A percentile compares a stretch with the other conserved stretches of the same genome.
phyloP scores from a whole-genome alignment of 148 eudicot species.

The Rhododendron mucronatum region DNA sequence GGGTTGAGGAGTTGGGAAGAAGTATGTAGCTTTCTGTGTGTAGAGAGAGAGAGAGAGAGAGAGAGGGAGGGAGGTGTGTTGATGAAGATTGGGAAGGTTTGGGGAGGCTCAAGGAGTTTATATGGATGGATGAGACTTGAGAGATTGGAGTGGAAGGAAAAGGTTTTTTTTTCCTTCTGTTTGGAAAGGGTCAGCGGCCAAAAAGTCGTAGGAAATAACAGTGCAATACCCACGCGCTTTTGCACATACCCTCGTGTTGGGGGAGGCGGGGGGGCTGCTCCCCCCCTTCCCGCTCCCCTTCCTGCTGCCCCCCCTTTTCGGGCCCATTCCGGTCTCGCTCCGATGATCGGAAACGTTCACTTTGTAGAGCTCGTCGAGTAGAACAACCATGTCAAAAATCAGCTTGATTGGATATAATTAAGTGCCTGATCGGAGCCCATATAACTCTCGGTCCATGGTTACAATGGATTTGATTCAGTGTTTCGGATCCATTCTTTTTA shows the following conservation, averaged over 20 bases:
- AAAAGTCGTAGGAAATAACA: background rate
- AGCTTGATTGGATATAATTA: too few relatives aligned
- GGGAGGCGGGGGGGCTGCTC: too few relatives aligned
- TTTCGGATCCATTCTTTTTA: too few relatives aligned
- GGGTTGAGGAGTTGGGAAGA: background rate
- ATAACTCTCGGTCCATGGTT: too few relatives aligned
- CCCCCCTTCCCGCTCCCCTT: too few relatives aligned
- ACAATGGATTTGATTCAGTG: too few relatives aligned
- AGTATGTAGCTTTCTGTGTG: background rate
- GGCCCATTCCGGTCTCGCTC: too few relatives aligned
- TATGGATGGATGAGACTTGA: background rate
- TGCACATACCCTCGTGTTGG: background rate
- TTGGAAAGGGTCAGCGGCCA: slow-evolving; percentile 7
- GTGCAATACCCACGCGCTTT: slow-evolving; percentile 5
- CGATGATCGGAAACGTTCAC: too few relatives aligned
- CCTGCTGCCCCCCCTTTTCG: too few relatives aligned
- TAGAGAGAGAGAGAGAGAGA: background rate
- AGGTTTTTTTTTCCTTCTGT: background rate
- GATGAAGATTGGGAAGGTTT: background rate
- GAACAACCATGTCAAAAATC: too few relatives aligned
- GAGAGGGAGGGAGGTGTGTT: background rate
- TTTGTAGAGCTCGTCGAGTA: too few relatives aligned
- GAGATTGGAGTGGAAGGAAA: background rate
- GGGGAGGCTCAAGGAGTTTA: background rate
- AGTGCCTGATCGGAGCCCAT: too few relatives aligned